phyloP scores from a whole-genome alignment of 2,329 filamentous ascomycete species.

The Hymenoscyphus linearis region DNA sequence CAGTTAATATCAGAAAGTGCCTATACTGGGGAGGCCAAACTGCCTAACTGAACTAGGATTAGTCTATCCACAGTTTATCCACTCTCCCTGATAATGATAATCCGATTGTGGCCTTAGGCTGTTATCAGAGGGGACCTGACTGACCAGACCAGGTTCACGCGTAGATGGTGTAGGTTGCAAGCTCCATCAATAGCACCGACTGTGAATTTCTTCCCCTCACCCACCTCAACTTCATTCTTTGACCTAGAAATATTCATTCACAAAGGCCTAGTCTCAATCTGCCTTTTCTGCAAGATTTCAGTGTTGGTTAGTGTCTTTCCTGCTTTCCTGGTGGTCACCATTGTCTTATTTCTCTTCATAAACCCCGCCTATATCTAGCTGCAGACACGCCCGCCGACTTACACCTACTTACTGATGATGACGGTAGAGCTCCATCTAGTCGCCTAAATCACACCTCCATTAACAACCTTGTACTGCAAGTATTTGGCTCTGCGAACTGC shows the following conservation, averaged over 20 bases:
- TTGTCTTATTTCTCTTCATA: neutral
- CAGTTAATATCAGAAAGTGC: too few species aligned
- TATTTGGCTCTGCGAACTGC: neutral
- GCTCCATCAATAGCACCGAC: neutral
- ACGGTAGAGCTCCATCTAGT: neutral
- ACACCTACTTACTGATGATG: neutral
- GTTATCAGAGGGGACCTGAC: too few species aligned
- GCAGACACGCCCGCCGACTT: neutral
- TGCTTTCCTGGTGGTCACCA: neutral
- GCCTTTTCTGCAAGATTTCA: neutral
- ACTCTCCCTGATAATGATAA: too few species aligned
- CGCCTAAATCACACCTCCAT: conserved; percentile 2
- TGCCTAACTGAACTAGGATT: too few species aligned
- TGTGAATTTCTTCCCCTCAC: neutral
- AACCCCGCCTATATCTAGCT: neutral
- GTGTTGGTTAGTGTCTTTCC: neutral
- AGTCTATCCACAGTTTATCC: too few species aligned
- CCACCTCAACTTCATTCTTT: neutral
- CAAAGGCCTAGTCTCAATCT: neutral
- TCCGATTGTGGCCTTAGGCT: too few species aligned
- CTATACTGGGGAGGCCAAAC: too few species aligned
- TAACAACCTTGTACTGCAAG: conserved; percentile 2
- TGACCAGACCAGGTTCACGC: neutral
- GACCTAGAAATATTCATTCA: neutral
- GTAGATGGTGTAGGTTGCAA: neutral